phyloP scores from a whole-genome alignment of 257 asterid species.

The Primulina eburnea region DNA sequence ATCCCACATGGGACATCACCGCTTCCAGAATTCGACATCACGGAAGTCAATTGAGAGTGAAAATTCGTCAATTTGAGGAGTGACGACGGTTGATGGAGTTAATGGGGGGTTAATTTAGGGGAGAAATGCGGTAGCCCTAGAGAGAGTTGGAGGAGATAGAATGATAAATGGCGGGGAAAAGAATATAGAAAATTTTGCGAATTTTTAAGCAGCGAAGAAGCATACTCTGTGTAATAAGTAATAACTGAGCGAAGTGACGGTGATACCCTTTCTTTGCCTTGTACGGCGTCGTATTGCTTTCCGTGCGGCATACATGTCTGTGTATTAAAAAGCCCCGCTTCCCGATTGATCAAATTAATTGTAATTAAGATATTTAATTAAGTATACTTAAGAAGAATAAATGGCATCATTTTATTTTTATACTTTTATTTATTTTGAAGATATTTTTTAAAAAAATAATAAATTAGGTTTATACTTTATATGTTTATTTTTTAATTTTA shows the following conservation, averaged over 20 bases:
- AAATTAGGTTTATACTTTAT: too few species aligned
- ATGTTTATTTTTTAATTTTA: too few species aligned
- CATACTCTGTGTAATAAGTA: neutral
- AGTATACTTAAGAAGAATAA: too few species aligned
- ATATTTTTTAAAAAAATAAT: too few species aligned
- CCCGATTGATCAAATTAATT: too few species aligned
- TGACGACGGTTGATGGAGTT: conserved; percentile 6
- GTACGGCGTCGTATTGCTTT: neutral
- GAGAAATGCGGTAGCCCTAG: conserved; percentile 46
- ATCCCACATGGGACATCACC: conserved; percentile 64
- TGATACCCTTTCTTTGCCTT: too few species aligned
- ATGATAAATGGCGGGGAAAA: conserved; percentile 64
- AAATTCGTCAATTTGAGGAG: conserved; percentile 6
- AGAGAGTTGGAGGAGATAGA: conserved; percentile 22
- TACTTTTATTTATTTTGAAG: too few species aligned
- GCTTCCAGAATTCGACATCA: conserved; percentile 47
- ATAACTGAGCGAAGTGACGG: too few species aligned
- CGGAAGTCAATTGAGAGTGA: conserved; percentile 21
- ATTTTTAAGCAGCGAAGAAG: conserved; percentile 5
- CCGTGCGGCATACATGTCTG: neutral
- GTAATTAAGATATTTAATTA: too few species aligned
- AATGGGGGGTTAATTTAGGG: conserved; percentile 33
- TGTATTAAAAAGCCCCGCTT: too few species aligned
- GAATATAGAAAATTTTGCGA: conserved; percentile 30
- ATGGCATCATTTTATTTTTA: too few species aligned